Conservation (phyloP, 257 asterid genomes). For the Nicotiana paniculata region DNA sequence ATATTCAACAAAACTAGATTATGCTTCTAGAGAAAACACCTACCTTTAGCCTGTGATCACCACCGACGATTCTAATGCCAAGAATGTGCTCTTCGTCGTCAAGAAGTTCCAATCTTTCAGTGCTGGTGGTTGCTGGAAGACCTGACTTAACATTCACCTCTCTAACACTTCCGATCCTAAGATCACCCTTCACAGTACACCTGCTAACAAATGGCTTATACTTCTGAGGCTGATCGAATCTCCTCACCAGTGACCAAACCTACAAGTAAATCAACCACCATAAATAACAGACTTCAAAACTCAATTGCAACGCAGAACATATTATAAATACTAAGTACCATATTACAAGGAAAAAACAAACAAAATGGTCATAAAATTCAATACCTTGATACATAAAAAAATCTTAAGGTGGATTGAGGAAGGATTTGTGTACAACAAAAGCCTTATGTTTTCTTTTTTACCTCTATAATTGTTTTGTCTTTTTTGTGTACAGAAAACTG, state of each 20-base stretch:
- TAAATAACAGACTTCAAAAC: not conserved
- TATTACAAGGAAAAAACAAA: not conserved
- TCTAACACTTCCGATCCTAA: constrained; percentile 76
- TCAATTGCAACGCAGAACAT: not conserved
- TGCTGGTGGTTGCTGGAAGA: constrained; percentile 96
- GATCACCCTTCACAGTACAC: constrained; percentile 63
- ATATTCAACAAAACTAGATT: not conserved
- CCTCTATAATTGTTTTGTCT: not conserved
- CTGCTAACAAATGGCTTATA: constrained; percentile 87
- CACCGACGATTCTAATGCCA: constrained; percentile 79
- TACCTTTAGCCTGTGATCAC: constrained; percentile 90
- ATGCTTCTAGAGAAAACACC: not conserved
- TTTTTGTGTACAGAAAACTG: not conserved
- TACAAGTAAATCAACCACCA: constrained; percentile 14
- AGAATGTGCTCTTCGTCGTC: constrained; percentile 80
- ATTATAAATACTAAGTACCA: not conserved
- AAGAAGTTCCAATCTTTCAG: constrained; percentile 74
- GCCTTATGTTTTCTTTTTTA: not conserved
- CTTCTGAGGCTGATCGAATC: constrained; percentile 87
- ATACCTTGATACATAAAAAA: not conserved
- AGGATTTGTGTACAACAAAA: not conserved
- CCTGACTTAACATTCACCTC: constrained; percentile 93
- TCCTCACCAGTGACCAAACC: constrained; percentile 96
- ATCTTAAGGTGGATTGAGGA: not conserved
- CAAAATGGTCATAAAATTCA: not conserved